phyloP scores from a whole-genome alignment of 805 yeast genomes.

The Saturnispora ahearnii region DNA sequence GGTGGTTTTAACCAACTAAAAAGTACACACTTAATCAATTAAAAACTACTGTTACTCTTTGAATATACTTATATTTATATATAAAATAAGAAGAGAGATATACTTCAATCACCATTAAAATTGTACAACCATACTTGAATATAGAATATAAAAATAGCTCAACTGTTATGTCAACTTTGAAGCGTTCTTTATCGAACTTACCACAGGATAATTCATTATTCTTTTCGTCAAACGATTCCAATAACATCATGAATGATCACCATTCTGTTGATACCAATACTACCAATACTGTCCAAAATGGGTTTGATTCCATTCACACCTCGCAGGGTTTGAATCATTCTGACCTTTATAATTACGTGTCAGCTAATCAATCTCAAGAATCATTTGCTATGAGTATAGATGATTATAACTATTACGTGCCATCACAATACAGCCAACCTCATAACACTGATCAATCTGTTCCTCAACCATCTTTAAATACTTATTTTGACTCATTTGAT shows the following conservation, averaged over 20 bases:
- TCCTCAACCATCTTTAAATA: background rate
- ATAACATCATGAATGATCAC: constrained; percentile 4
- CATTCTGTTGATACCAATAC: background rate
- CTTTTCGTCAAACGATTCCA: background rate
- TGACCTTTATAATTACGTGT: constrained; percentile 2
- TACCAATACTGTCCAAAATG: background rate
- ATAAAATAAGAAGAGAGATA: background rate
- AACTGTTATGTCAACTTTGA: constrained; percentile 3
- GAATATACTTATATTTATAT: too few relatives aligned
- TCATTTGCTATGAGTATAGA: constrained; percentile 5
- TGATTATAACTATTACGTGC: background rate
- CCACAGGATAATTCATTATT: background rate
- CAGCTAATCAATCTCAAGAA: constrained; percentile 6
- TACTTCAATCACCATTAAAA: background rate
- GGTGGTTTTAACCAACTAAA: background rate
- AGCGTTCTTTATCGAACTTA: background rate
- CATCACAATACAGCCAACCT: background rate
- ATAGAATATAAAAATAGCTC: background rate
- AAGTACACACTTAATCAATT: background rate
- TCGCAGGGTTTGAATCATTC: background rate
- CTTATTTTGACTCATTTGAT: background rate
- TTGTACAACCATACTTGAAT: background rate
- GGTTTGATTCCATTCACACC: background rate
- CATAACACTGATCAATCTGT: background rate
- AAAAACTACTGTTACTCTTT: too few relatives aligned